Evolutionary conservation across 2,329 filamentous ascomycete species (phyloP), one percentile per base, ranked within the genome.

Genomic region (Aureobasidium sp.): DNA sequence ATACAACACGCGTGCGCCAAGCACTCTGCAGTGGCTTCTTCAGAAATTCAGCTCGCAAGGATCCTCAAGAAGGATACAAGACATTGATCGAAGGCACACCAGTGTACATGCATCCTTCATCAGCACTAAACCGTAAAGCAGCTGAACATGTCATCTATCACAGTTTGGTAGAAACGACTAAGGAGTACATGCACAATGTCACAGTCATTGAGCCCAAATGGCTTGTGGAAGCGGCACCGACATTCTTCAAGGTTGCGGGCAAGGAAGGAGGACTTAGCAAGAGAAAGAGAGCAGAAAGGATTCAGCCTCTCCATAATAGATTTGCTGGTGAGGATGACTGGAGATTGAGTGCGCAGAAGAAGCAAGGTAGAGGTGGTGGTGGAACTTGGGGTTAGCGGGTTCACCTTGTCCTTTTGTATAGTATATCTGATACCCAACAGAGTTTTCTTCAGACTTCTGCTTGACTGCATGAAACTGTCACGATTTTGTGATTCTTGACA

Each of bases 141-240:
- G 89, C 92, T 0, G 94, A 99, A 76, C 95, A 95, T 81, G 94
- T 97, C 37, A 90, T 99, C 61, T 99, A 96, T 73, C 88, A 97
- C 71, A 87, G 86, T 59, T 80, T 99, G 25, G 90, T 97, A 8
- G 82, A 97, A 68, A 99, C 94, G 29, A 95, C 89, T 29, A 93
- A 96, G 77, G 94, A 99, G 77, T 99, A 97, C 75, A 97, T 99
- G 94, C 92, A 96, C 70, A 90, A 85, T 72, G 94, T 91, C 15
- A 96, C 91, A 3, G 84, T 84, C 4, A 97, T 99, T 69, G 94
- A 99, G 76, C 93, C 94, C 9, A 96, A 96, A 74, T 87, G 85
- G 85, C 83, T 99, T 27, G 91, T 97, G 1, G 92, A 97, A 69
- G 93, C 92, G 13, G 94, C 95, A n/a, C 94, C 95, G 10, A 97